Base-by-base conservation (phyloP, 352 stramenopile genomes). In the Phytophthora tubulina region DNA sequence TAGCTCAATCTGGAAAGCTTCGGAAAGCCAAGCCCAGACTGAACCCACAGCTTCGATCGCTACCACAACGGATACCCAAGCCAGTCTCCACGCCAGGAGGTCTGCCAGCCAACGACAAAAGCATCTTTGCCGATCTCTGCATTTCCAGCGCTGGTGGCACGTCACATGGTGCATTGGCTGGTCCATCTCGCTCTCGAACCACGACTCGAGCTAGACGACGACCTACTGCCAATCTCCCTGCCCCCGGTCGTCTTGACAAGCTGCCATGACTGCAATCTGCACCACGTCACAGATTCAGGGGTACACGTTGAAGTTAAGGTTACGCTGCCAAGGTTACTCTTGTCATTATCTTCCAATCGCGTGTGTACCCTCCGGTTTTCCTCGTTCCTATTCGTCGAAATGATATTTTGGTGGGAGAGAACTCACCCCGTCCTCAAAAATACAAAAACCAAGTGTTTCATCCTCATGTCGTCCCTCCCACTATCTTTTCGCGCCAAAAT, bases 401-500 rank as follows among this genome's bases (percentile, higher is more conserved):
- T 58, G 21, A 13, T n/a, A 57, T 76, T 50, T 76, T 79, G 68
- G 67, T 63, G 67, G 61, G 53, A 72, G 32, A 74, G 53, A 35
- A 11, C 17, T 54, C 70, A 78, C 65, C 51, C 65, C 59, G 59
- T 44, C 62, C 51, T 7, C 35, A 3, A 50, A 15, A 0, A 75
- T 79, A 79, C 56, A 67, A 67, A 59, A 13, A 4, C 4, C 27
- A 13, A 53, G 15, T 68, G 2, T 21, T 10, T 31, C n/a, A 13
- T 64, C 53, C 15, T 49, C 31, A 27, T 70, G 53, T 9, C 54
- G 2, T 53, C 55, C 60, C 4, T 54, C 53, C 55, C 61, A 11
- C 50, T 44, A 52, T 49, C 60, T 74, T 74, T 85, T 73, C 68
- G 65, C 70, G 57, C 63, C 63, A 77, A 76, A 75, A 63, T 52